Evolutionary conservation across 139 green algal species (phyloP).

Genomic region (Deuterostichococcus epilithicus): DNA sequence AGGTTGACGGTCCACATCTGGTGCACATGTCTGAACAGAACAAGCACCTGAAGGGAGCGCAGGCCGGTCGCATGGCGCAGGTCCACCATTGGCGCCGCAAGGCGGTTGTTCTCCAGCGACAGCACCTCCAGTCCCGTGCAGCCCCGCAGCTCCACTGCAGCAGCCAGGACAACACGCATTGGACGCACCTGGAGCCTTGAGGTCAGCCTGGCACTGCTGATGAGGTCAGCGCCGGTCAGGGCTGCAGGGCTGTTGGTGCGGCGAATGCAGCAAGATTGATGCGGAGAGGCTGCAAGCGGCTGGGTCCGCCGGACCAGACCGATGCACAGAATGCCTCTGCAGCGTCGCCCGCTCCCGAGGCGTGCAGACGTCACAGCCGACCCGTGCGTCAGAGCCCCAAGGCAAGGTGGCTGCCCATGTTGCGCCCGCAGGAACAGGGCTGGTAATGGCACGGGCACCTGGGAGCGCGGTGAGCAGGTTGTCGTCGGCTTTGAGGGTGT

Average conservation of each 20-base stretch:
- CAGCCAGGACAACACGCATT: background rate
- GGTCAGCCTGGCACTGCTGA: background rate
- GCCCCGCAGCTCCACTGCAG: conserved; percentile 65
- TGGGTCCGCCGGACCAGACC: no score
- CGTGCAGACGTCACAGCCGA: background rate
- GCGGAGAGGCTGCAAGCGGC: background rate
- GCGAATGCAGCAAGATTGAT: no score
- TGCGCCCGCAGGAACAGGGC: background rate
- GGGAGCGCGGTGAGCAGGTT: conserved; percentile 78
- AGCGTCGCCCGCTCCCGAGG: background rate
- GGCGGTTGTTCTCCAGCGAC: conserved; percentile 81
- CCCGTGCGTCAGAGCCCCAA: background rate
- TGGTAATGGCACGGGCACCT: conserved; percentile 25
- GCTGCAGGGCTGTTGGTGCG: background rate
- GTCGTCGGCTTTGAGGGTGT: conserved; percentile 65
- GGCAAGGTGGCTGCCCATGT: background rate
- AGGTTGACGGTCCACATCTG: background rate
- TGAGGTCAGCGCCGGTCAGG: background rate
- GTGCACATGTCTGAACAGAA: conserved; percentile 9
- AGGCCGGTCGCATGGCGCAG: conserved; percentile 42
- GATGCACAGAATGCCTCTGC: background rate
- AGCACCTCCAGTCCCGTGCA: conserved; percentile 71
- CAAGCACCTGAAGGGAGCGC: conserved; percentile 29
- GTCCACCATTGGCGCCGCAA: conserved; percentile 71
- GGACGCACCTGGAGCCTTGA: background rate